A percentile compares a stretch with the other conserved stretches of the same genome.
phyloP scores from a whole-genome alignment of 1,284 basidiomycete genomes.

The Cryptococcus jaspeensis region DNA sequence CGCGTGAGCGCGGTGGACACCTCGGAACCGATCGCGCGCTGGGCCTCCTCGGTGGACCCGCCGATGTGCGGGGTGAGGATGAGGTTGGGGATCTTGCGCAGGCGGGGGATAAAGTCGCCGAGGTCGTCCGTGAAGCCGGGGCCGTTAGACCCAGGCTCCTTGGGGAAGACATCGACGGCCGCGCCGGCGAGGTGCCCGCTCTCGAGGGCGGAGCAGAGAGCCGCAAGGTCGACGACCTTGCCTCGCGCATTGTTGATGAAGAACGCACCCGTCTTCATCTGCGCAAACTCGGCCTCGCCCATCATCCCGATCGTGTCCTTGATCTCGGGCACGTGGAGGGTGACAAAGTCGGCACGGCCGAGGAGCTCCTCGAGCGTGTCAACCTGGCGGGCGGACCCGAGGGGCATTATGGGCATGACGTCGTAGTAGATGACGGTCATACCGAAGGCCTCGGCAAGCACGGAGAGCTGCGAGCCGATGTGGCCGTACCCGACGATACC shows the following conservation, averaged over 20 bases:
- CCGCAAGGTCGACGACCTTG: constrained; percentile 90
- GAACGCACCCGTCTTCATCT: constrained; percentile 94
- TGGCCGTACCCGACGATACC: constrained; percentile 99
- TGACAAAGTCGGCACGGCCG: constrained; percentile 82
- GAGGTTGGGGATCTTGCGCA: constrained; percentile 76
- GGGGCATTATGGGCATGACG: constrained; percentile 94
- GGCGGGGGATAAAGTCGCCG: constrained; percentile 73
- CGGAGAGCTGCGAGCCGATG: constrained; percentile 96
- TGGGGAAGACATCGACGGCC: constrained; percentile 92
- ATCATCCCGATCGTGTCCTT: constrained; percentile 97
- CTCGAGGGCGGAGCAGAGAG: constrained; percentile 77
- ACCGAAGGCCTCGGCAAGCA: constrained; percentile 94
- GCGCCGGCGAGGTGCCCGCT: constrained; percentile 87
- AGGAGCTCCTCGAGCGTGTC: constrained; percentile 80
- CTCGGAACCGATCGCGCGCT: constrained; percentile 95
- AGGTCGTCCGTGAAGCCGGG: constrained; percentile 77
- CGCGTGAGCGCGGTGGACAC: constrained; percentile 81
- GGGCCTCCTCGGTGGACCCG: constrained; percentile 98
- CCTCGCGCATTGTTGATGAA: constrained; percentile 98
- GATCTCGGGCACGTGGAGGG: constrained; percentile 94
- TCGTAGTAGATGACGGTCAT: constrained; percentile 97
- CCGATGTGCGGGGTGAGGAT: constrained; percentile 98
- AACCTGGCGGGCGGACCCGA: constrained; percentile 89
- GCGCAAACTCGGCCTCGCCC: constrained; percentile 67
- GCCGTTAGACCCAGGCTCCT: constrained; percentile 89